Evolutionary conservation across 345 rosid species (phyloP), one percentile per base, ranked within the genome.

Genomic region (Cochlearia excelsa): DNA sequence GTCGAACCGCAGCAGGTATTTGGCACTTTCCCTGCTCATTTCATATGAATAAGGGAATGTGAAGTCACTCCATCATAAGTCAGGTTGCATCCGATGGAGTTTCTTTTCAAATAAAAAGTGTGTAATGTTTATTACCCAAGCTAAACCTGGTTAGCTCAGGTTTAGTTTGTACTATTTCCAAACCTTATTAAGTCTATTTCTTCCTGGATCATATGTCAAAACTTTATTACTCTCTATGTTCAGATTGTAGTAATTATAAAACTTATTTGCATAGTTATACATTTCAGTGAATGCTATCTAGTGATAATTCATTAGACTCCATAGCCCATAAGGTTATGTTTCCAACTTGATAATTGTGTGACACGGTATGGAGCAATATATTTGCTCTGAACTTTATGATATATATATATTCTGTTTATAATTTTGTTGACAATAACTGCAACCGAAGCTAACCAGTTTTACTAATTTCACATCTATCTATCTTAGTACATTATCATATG

Each of bases 1-100:
- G 63, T 45, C 10, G 46, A 69, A 61, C 26, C 46, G 48, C 68
- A 55, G 43, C 63, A 63, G 34, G 35, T 57, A 1, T 44, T 26
- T 69, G 74, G 63, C 57, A 56, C 68, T 42, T 41, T 55, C 53
- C 68, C 68, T 48, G 42, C 53, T 10, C 74, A 54, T 49, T 54
- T 69, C 63, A 69, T 55, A 40, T 40, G 59, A 46, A 27, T n/a
- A 38, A 46, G 7, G 44, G 11, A 53, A 54, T 53, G 30, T 4
- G 3, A 47, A 47, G 30, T 54, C 44, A 30, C 61, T 59, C 44
- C 55, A 48, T 47, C 27, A 29, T 2, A 51, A 43, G 33, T 59
- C 60, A 26, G 35, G 11, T 9, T 51, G 46, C 64, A 9, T 43
- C 26, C 1, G 10, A 4, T 68, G 66, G 66, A 68, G 54, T 30